Evolutionary conservation across 208 protist species (phyloP), one percentile per base, ranked within the genome.

Genomic region (Tetramitus jugosus): DNA sequence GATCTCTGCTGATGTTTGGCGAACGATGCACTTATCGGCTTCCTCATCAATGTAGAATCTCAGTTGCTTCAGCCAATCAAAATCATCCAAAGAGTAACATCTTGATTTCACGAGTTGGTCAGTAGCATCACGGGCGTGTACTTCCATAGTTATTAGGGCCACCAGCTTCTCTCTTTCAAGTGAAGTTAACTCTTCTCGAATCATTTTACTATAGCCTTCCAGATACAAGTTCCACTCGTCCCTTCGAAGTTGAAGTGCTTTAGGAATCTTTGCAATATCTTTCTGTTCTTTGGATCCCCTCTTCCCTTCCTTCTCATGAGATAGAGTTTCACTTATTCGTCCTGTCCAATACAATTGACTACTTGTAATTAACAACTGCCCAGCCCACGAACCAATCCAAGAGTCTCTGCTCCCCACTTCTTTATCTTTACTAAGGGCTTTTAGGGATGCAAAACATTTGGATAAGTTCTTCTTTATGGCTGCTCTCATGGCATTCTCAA

Each of bases 141-240:
- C 96, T 85, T 98, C 96, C 81, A 99, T 97, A n/a, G 96, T 98
- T 76, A 99, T 91, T 43, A 98, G 83, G 17, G 95, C 86, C 39
- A 95, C 89, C 42, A 98, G 83, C 82, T 98, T 98, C 80, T 90
- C 92, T 72, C 96, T 93, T 76, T 97, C 87, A 76, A 98, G 77
- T 64, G 89, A 84, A 29, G 79, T 89, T 80, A 98, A 86, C 43
- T 94, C 86, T 81, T 91, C 88, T 23, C 93, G 88, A 60, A 99
- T 94, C 82, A 98, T 90, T 64, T 94, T 89, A 62, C 91, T 95
- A 81, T 98, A 94, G 82, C 91, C 91, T 68, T 92, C 93, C n/a
- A 67, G 3, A 29, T 67, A 77, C 0, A 52, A 23, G 84, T 93
- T 93, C 92, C 92, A 95, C 86, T 94, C 93, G 84, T 95, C 95